Conservation (phyloP, 2,329 filamentous ascomycete species). For the Parascedosporium putredinis region DNA sequence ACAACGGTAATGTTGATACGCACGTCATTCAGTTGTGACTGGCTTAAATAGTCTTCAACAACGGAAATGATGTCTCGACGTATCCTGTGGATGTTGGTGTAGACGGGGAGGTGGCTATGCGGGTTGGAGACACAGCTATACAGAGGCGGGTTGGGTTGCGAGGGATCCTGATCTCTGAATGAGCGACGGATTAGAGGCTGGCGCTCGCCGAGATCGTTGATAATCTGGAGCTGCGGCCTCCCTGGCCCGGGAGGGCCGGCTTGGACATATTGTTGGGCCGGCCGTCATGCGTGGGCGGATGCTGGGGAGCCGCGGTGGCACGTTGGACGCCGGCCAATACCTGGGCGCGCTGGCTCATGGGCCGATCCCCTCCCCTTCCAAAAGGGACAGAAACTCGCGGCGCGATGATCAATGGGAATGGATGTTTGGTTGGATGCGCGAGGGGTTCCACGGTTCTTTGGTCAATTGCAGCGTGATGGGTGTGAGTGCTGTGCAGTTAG, state of each 20-base stretch:
- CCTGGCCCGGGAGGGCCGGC: background rate
- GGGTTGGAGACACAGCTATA: conserved; percentile 46
- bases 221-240: background rate
- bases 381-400: too few species aligned
- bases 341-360: too few species aligned
- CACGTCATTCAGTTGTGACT: conserved; percentile 59
- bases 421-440: too few species aligned
- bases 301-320: too few species aligned
- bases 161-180: background rate
- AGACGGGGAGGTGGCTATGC: conserved; percentile 57
- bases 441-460: too few species aligned
- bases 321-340: too few species aligned
- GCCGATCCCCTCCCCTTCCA: too few species aligned
- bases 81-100: conserved; percentile 67
- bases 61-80: conserved; percentile 53
- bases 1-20: conserved; percentile 74
- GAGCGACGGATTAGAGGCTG: background rate
- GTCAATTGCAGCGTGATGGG: too few species aligned
- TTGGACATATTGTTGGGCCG: background rate
- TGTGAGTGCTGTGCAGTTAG: too few species aligned
- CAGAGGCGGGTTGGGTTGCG: conserved; percentile 22
- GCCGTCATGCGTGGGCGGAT: background rate
- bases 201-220: background rate
- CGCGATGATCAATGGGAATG: too few species aligned
- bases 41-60: conserved; percentile 23